phyloP scores from a whole-genome alignment of 352 stramenopile genomes.

The Vaucheria bursata region DNA sequence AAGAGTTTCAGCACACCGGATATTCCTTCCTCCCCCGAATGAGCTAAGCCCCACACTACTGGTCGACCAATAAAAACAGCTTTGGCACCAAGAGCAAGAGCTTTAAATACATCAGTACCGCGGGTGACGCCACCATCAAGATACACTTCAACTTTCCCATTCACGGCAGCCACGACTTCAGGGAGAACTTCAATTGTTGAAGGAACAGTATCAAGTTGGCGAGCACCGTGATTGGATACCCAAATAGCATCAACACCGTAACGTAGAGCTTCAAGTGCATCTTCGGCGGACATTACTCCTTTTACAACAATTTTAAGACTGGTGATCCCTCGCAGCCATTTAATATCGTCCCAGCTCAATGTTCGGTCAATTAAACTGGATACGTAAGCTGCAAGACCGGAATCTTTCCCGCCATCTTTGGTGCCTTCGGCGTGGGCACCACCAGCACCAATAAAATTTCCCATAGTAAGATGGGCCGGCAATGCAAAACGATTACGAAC shows the following conservation, averaged over 20 bases:
- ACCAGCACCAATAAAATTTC: conserved; percentile 26
- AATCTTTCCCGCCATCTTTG: conserved; percentile 53
- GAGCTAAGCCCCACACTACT: conserved; percentile 73
- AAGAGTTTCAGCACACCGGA: conserved; percentile 70
- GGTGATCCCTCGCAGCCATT: conserved; percentile 74
- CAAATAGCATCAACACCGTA: conserved; percentile 70
- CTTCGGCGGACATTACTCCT: conserved; percentile 76
- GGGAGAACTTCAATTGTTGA: conserved; percentile 77
- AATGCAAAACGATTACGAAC: conserved; percentile 59
- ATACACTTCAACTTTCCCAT: not conserved
- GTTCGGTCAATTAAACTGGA: conserved; percentile 73
- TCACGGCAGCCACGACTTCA: conserved; percentile 54
- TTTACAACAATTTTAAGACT: conserved; percentile 74
- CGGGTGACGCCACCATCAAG: conserved; percentile 47
- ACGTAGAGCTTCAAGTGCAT: conserved; percentile 59
- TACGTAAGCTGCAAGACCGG: conserved; percentile 53
- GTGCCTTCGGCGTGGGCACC: conserved; percentile 47
- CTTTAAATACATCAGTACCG: conserved; percentile 83
- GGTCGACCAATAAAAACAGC: conserved; percentile 77
- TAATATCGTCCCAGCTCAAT: conserved; percentile 78
- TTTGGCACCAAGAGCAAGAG: conserved; percentile 64
- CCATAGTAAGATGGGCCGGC: not conserved
- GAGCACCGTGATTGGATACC: conserved; percentile 81
- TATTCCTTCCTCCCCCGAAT: conserved; percentile 71
- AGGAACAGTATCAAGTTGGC: conserved; percentile 77